phyloP scores from a whole-genome alignment of 2,329 filamentous ascomycete species.

The Fusarium paranaense region DNA sequence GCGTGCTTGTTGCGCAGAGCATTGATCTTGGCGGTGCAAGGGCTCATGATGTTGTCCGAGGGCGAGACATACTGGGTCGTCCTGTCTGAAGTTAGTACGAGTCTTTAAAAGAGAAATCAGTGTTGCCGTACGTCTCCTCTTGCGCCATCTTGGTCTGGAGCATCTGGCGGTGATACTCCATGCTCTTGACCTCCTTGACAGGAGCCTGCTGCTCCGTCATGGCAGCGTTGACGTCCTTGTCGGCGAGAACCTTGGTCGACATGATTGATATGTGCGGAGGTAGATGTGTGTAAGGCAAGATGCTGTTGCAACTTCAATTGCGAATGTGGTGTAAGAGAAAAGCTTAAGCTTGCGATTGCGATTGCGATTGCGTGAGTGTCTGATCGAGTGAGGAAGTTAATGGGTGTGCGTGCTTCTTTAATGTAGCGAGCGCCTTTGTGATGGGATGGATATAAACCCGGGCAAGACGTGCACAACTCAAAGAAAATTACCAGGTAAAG shows the following conservation, averaged over 20 bases:
- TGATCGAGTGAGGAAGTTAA: slow-evolving; percentile 2
- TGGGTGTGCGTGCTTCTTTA: slow-evolving; percentile 20
- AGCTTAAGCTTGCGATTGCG: slow-evolving; percentile 5
- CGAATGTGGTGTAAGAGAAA: neutral
- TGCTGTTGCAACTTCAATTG: neutral
- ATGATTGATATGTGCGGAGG: slow-evolving; percentile 51
- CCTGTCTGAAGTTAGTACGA: slow-evolving; percentile 41
- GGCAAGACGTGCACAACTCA: slow-evolving; percentile 22
- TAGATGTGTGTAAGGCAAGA: neutral
- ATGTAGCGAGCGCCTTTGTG: slow-evolving; percentile 14
- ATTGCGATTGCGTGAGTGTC: slow-evolving; percentile 7
- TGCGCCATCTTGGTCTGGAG: slow-evolving; percentile 76
- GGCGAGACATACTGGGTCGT: slow-evolving; percentile 78
- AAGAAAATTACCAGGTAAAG: slow-evolving; percentile 34
- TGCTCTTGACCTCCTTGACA: slow-evolving; percentile 68
- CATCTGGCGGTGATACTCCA: slow-evolving; percentile 83
- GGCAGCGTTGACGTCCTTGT: slow-evolving; percentile 74
- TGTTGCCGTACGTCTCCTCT: slow-evolving; percentile 69
- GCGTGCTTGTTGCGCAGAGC: slow-evolving; percentile 85
- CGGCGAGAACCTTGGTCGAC: slow-evolving; percentile 70
- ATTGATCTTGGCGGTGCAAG: slow-evolving; percentile 84
- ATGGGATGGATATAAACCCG: slow-evolving; percentile 17
- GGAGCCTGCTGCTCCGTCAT: slow-evolving; percentile 50
- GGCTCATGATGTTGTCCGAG: slow-evolving; percentile 90
- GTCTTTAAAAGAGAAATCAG: too few species aligned